Conservation (phyloP, 2,329 filamentous ascomycete species). For the Harringtonia aguacate region DNA sequence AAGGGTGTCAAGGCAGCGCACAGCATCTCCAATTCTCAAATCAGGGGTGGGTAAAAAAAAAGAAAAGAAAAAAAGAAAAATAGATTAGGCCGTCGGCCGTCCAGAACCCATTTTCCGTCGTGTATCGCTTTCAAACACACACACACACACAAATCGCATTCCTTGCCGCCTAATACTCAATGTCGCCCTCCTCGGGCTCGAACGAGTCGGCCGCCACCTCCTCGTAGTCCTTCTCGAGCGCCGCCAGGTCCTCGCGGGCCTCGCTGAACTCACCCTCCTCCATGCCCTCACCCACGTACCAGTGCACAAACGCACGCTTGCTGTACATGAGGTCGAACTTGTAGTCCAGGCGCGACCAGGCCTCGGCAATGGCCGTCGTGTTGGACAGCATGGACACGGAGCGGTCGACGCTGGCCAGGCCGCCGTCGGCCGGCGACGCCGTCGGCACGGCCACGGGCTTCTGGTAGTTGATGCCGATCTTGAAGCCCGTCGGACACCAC, state of each 20-base stretch:
- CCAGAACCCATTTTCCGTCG: no score
- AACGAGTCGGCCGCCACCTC: conserved; percentile 69
- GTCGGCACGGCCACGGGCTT: conserved; percentile 50
- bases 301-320: conserved; percentile 67
- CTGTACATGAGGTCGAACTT: conserved; percentile 73
- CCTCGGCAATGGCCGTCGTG: conserved; percentile 64
- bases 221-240: conserved; percentile 79
- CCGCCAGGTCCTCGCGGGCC: conserved; percentile 75
- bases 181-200: conserved; percentile 52
- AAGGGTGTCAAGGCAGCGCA: no score
- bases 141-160: no score
- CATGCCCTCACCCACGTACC: conserved; percentile 85
- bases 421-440: conserved; percentile 40
- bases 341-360: conserved; percentile 61
- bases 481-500: conserved; percentile 68
- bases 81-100: neutral
- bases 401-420: conserved; percentile 50
- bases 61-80: neutral
- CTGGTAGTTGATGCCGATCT: conserved; percentile 67
- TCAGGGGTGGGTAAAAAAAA: neutral
- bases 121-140: neutral
- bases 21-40: neutral
- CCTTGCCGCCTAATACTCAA: conserved; percentile 70
- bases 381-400: conserved; percentile 62
- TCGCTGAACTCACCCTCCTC: conserved; percentile 86